Base-by-base conservation (phyloP, 2,329 filamentous ascomycete genomes). In the Trichoderma cornu-damae region DNA sequence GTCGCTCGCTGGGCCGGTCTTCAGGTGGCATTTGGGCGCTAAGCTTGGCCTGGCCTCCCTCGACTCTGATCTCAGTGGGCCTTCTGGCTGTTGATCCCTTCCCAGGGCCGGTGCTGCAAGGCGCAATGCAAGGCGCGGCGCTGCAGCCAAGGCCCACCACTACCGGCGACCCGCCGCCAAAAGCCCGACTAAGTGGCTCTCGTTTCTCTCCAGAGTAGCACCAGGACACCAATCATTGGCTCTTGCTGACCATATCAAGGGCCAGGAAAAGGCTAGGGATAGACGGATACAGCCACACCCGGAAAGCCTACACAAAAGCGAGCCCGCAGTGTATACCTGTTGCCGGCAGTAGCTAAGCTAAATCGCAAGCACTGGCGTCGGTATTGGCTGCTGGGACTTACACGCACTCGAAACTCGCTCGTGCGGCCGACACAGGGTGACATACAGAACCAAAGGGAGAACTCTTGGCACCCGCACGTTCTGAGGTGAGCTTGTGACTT, bases 11-110 rank as follows among this genome's bases (percentile, higher is more conserved):
- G 44, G 30, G 50, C 37, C 44, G 43, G 44, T 44, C 52, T 48
- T 50, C 57, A 59, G 57, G 44, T 59, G 57, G 57, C 35, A 59
- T 55, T 50, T 49, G 35, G 28, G 49, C 38, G 49, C 56, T 43
- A 58, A 53, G 49, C 56, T 51, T 37, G 24, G 42, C 37, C 51
- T 42, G 52, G 37, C 46, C 28, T 22, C 34, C 37, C 46, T 32
- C 20, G 14, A 42, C 43, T 43, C 16, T 57, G 44, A 57, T 59
- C 57, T 44, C 46, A 56, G 57, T 56, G 44, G 50, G 55, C 40
- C 50, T 24, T 26, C 38, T 35, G 50, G 38, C 38, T 16, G 57
- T 32, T 51, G 57, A 59, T 59, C 57, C 42, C 49, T 32, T 56
- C 46, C 57, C 40, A 24, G 38, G 43, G 51, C 44, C 37, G 40